These are phyloP conservation scores for Juncus effusus DNA, from an alignment of 176 grass and related monocot genomes.

Conservation along the genomic window DNA sequence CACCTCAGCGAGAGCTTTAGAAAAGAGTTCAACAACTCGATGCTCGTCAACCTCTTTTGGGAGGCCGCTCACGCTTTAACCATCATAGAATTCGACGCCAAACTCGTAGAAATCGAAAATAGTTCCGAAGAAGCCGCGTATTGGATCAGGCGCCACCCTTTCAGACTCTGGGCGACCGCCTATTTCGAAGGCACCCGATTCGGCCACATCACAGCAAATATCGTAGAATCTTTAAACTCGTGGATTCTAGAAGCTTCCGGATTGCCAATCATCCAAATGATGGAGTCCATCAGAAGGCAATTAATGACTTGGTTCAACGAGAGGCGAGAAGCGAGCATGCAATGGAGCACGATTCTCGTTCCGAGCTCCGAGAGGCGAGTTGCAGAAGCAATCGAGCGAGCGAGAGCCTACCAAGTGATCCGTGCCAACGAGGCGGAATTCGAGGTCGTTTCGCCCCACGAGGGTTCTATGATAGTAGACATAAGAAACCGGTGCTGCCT, in stretches of 20 bases:
- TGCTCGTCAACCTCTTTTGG: slow-evolving; percentile 78
- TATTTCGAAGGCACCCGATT: slow-evolving; percentile 88
- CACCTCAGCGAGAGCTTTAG: slow-evolving; percentile 77
- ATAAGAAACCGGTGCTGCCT: slow-evolving; percentile 89
- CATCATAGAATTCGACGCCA: slow-evolving; percentile 82
- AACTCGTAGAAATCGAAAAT: slow-evolving; percentile 89
- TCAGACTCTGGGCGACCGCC: slow-evolving; percentile 84
- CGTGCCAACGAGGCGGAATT: slow-evolving; percentile 90
- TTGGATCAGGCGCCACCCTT: slow-evolving; percentile 75
- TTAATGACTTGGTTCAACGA: slow-evolving; percentile 98
- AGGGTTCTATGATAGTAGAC: slow-evolving; percentile 81
- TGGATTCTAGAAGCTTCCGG: slow-evolving; percentile 85
- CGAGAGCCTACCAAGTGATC: slow-evolving; percentile 77
- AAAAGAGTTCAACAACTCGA: slow-evolving; percentile 82
- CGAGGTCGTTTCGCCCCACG: slow-evolving; percentile 74
- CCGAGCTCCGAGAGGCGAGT: slow-evolving; percentile 61
- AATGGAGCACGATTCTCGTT: slow-evolving; percentile 79
- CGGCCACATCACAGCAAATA: slow-evolving; percentile 83
- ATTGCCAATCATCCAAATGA: slow-evolving; percentile 95
- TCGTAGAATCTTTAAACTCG: slow-evolving; percentile 56
- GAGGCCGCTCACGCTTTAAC: slow-evolving; percentile 88
- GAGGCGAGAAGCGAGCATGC: slow-evolving; percentile 82
- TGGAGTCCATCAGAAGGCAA: slow-evolving; percentile 81
- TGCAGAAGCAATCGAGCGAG: slow-evolving; percentile 79
- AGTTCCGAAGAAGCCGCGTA: slow-evolving; percentile 71